Conservation (phyloP, 2,329 filamentous ascomycete species). For the Arthroderma sp. region DNA sequence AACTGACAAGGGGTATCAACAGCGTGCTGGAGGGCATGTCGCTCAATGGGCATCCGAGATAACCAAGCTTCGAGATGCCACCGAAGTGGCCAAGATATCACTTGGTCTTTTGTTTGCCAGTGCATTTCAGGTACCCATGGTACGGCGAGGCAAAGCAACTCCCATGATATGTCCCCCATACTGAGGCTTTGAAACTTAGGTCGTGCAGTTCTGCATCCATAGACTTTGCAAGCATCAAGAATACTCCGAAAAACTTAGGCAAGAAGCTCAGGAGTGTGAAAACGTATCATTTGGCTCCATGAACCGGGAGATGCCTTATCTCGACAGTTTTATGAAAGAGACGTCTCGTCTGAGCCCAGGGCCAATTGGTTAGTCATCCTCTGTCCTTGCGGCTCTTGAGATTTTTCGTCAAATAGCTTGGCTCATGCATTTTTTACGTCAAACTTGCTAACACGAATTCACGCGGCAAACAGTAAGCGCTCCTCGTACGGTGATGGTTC, state of each 20-base stretch:
- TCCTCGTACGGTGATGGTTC: background rate
- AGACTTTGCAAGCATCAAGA: conserved; percentile 14
- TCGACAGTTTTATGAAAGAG: conserved; percentile 20
- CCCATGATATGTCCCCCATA: background rate
- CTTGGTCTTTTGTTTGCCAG: background rate
- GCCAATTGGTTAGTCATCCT: conserved; percentile 10
- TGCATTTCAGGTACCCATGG: background rate
- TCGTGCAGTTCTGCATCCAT: background rate
- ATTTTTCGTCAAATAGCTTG: no score
- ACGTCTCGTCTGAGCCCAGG: conserved; percentile 15
- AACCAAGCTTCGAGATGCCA: background rate
- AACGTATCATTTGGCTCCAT: conserved; percentile 7
- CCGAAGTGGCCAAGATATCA: background rate
- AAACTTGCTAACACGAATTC: background rate
- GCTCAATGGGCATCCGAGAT: background rate
- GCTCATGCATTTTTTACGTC: no score
- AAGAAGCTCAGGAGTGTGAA: conserved; percentile 13
- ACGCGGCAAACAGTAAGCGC: background rate
- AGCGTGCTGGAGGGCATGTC: background rate
- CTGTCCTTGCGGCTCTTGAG: no score
- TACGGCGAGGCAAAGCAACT: background rate
- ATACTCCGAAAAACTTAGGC: conserved; percentile 15
- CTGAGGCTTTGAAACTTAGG: background rate
- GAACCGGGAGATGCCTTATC: conserved; percentile 10
- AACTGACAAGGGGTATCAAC: background rate